Conservation (phyloP, 208 protist species). For the Entamoeba invadens region DNA sequence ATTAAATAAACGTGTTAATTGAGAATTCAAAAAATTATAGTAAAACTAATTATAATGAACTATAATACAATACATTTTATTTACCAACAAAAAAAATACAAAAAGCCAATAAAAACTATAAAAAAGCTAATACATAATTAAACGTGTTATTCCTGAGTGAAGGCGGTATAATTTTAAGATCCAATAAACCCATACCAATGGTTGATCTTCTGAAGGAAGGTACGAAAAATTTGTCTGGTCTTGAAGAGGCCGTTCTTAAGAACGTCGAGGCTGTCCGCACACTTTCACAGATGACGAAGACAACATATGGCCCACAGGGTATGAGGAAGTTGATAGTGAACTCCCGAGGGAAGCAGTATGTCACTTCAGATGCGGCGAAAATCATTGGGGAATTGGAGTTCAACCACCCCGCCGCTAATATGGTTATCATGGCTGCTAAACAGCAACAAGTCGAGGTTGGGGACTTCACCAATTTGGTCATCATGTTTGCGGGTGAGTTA, state of each 20-base stretch:
- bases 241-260: slow-evolving; percentile 8
- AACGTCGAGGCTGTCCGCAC: slow-evolving; percentile 16
- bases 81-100: too few relatives aligned
- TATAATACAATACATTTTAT: too few relatives aligned
- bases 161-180: too few relatives aligned
- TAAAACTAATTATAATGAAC: too few relatives aligned
- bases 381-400: slow-evolving; percentile 96
- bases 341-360: slow-evolving; percentile 94
- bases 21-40: too few relatives aligned
- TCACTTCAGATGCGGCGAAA: slow-evolving; percentile 96
- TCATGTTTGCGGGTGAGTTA: slow-evolving; percentile 89
- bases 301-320: slow-evolving; percentile 26
- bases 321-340: slow-evolving; percentile 61
- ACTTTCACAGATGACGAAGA: slow-evolving; percentile 3
- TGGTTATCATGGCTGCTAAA: slow-evolving; percentile 90
- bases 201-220: slow-evolving; percentile 13
- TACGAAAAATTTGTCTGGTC: background rate
- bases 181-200: too few relatives aligned
- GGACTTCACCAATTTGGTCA: slow-evolving; percentile 95
- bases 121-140: too few relatives aligned
- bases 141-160: too few relatives aligned
- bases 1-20: too few relatives aligned
- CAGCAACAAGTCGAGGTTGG: slow-evolving; percentile 89
- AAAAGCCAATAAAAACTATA: too few relatives aligned
- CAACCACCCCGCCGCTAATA: slow-evolving; percentile 88